Conservation (phyloP, 1,284 basidiomycete species). For the Rhodotorula mucilaginosa region DNA sequence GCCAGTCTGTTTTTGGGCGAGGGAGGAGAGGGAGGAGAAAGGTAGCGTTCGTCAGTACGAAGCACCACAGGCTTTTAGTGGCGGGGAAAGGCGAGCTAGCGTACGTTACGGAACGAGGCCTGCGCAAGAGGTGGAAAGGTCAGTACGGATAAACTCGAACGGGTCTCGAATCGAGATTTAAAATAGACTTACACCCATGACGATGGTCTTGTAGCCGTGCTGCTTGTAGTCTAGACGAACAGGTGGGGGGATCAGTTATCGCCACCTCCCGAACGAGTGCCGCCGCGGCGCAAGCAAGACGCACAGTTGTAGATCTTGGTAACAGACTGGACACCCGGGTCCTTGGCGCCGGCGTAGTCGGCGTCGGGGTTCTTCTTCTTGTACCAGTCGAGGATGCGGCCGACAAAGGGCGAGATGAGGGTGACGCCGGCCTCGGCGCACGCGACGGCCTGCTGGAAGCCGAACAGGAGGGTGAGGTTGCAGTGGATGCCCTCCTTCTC, state of each 20-base stretch:
- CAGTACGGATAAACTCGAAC: not conserved
- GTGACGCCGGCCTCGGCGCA: slow-evolving; percentile 98
- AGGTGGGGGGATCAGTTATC: not conserved
- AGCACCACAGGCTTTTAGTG: too few relatives aligned
- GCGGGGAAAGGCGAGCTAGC: not conserved
- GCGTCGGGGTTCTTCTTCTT: slow-evolving; percentile 79
- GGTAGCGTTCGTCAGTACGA: not conserved
- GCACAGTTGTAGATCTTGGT: slow-evolving; percentile 56
- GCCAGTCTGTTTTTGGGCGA: slow-evolving; percentile 59
- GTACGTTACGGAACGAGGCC: slow-evolving; percentile 1
- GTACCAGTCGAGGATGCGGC: slow-evolving; percentile 90
- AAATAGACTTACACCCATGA: not conserved
- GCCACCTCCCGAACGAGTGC: too few relatives aligned
- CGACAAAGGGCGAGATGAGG: slow-evolving; percentile 98
- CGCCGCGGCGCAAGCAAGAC: not conserved
- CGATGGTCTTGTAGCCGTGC: slow-evolving; percentile 82
- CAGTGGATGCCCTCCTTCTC: slow-evolving; percentile 93
- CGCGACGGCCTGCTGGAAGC: slow-evolving; percentile 96
- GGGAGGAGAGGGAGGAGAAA: too few relatives aligned
- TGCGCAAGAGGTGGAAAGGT: not conserved
- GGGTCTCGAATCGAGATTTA: too few relatives aligned
- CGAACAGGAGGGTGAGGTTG: slow-evolving; percentile 98
- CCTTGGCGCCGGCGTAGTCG: slow-evolving; percentile 78
- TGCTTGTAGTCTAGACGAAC: slow-evolving; percentile 67
- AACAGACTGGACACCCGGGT: slow-evolving; percentile 96